Evolutionary conservation across 108 stramenopile genomes (phyloP).

Genomic region (Stephanodiscus triporus): DNA sequence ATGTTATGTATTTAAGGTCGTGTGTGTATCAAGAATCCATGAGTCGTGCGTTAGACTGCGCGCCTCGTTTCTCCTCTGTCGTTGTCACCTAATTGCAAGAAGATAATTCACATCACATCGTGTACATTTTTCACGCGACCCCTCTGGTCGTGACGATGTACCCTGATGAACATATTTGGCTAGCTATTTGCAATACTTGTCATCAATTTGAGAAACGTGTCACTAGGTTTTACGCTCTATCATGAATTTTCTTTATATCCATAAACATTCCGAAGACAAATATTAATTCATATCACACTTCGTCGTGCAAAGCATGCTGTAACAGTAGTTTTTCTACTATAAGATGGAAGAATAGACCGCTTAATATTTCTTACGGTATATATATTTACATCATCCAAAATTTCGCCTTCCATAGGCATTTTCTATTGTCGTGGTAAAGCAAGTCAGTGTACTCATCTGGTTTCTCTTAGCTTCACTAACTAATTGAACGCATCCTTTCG

Average conservation of each 20-base stretch:
- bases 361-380: too few relatives aligned
- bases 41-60: conserved; percentile 33
- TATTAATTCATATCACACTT: conserved; percentile 33
- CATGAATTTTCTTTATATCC: conserved; percentile 34
- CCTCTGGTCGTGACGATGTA: conserved; percentile 6
- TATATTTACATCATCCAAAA: too few relatives aligned
- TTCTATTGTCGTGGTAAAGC: too few relatives aligned
- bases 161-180: conserved; percentile 28
- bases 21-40: conserved; percentile 20
- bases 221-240: conserved; percentile 30
- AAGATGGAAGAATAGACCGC: too few relatives aligned
- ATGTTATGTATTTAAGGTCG: conserved; percentile 30
- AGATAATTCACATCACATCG: conserved; percentile 8
- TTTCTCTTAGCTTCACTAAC: too few relatives aligned
- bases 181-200: conserved; percentile 33
- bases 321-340: conserved; percentile 27
- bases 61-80: conserved; percentile 41
- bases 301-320: conserved; percentile 30
- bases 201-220: conserved; percentile 40
- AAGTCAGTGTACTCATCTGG: too few relatives aligned
- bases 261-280: conserved; percentile 31
- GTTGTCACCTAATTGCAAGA: conserved; percentile 36
- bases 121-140: conserved; percentile 19
- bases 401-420: too few relatives aligned
- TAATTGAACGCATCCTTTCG: too few relatives aligned